Evolutionary conservation across 805 yeast genomes (phyloP).

Genomic region (Wickerhamia fluorescens): DNA sequence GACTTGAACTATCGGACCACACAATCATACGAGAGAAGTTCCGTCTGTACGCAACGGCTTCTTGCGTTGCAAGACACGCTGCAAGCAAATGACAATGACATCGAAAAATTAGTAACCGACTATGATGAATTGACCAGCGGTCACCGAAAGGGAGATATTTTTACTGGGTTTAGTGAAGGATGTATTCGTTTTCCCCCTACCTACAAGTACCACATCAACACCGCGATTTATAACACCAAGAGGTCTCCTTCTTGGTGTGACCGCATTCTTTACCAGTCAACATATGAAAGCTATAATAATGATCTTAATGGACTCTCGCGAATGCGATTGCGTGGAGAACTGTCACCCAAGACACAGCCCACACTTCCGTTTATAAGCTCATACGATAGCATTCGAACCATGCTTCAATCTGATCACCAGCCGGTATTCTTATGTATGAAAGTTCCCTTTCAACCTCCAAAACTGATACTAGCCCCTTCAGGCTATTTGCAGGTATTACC

Average conservation of each 20-base stretch:
- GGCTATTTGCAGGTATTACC: conserved; percentile 27
- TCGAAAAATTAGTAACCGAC: conserved; percentile 17
- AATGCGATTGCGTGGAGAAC: conserved; percentile 1
- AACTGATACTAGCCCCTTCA: conserved; percentile 16
- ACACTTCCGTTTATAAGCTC: conserved; percentile 19
- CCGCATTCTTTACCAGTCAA: conserved; percentile 55
- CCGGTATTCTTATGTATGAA: conserved; percentile 58
- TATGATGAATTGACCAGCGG: conserved; percentile 48
- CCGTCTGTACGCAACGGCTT: conserved; percentile 12
- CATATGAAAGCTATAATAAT: conserved; percentile 27
- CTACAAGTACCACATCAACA: conserved; percentile 55
- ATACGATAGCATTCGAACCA: conserved; percentile 44
- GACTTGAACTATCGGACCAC: conserved; percentile 75
- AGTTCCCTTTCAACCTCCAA: conserved; percentile 40
- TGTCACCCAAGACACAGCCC: background rate
- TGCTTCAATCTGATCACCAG: conserved; percentile 67
- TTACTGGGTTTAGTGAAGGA: conserved; percentile 62
- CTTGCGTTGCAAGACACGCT: conserved; percentile 18
- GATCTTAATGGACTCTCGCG: conserved; percentile 1
- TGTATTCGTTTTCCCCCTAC: conserved; percentile 69
- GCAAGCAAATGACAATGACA: conserved; percentile 6
- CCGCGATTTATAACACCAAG: conserved; percentile 46
- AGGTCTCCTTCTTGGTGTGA: conserved; percentile 91
- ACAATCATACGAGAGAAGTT: conserved; percentile 9
- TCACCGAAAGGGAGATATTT: conserved; percentile 36